Evolutionary conservation across 2,329 filamentous ascomycete genomes (phyloP).

Genomic region (Hypoxylon sp.): DNA sequence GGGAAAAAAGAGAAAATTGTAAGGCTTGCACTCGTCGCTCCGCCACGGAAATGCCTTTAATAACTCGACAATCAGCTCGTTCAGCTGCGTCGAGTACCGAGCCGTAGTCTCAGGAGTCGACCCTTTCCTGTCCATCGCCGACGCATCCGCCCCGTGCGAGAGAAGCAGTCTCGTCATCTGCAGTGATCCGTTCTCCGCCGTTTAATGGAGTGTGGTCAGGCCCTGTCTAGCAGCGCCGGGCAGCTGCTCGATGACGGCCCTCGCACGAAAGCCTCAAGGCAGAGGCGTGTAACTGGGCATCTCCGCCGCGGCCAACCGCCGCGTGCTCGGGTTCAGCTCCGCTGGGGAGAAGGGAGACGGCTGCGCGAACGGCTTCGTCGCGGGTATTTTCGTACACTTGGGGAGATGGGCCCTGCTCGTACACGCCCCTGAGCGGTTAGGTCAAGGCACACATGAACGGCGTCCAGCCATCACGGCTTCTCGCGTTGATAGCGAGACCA

Average conservation of each 20-base stretch:
- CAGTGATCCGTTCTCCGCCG: not conserved
- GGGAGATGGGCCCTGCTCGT: not conserved
- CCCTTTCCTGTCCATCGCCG: not conserved
- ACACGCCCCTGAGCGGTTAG: not conserved
- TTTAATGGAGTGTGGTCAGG: not conserved
- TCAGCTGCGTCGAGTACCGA: not conserved
- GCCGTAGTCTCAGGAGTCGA: not conserved
- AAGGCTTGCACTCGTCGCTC: not conserved
- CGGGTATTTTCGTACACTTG: not conserved
- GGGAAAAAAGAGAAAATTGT: not conserved
- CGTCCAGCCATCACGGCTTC: constrained; percentile 1
- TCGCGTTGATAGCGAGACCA: not conserved
- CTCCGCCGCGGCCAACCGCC: not conserved
- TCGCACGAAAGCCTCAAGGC: not conserved
- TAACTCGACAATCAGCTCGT: not conserved
- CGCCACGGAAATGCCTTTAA: not conserved
- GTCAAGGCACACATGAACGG: constrained; percentile 4
- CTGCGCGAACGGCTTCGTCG: not conserved
- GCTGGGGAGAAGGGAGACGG: too few relatives aligned
- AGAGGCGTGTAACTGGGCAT: not conserved
- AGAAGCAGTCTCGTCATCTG: not conserved
- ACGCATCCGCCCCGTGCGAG: not conserved
- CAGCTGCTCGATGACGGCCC: not conserved
- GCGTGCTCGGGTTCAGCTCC: not conserved
- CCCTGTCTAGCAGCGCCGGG: not conserved